phyloP scores from a whole-genome alignment of 1,139 yeast genomes.

The Scheffersomyces segobiensis region DNA sequence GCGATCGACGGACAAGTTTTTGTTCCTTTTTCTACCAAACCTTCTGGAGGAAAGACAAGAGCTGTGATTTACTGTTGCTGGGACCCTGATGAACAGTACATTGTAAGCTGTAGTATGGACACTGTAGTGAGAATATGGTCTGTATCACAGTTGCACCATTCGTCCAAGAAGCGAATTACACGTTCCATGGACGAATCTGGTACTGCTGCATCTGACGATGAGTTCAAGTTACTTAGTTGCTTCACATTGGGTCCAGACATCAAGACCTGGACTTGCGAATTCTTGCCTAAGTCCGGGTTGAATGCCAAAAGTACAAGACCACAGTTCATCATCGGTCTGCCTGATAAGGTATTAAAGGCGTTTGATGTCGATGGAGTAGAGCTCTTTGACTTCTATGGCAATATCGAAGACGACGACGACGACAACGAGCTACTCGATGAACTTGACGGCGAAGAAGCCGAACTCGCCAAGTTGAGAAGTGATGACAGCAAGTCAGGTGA shows the following conservation, averaged over 20 bases:
- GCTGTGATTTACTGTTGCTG: constrained; percentile 71
- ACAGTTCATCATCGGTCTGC: constrained; percentile 71
- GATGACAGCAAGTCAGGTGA: constrained; percentile 2
- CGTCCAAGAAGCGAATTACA: constrained; percentile 24
- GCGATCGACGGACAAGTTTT: constrained; percentile 30
- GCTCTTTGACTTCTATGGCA: constrained; percentile 45
- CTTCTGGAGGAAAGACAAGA: constrained; percentile 25
- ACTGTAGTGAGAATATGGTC: constrained; percentile 70
- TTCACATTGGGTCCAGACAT: constrained; percentile 44
- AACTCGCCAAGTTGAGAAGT: not conserved
- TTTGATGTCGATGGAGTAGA: constrained; percentile 52
- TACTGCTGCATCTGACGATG: not conserved
- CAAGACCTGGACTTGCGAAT: constrained; percentile 68
- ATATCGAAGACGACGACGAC: constrained; percentile 29
- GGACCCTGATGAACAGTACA: constrained; percentile 69
- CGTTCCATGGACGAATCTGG: constrained; percentile 20
- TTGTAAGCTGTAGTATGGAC: constrained; percentile 71
- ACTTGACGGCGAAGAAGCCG: not conserved
- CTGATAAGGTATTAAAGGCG: constrained; percentile 69
- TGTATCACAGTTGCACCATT: constrained; percentile 33
- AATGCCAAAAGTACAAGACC: constrained; percentile 33
- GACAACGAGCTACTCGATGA: constrained; percentile 5
- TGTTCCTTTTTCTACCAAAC: constrained; percentile 26
- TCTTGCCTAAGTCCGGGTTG: constrained; percentile 48
- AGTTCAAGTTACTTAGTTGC: constrained; percentile 28